These are phyloP conservation scores for Pythium aristosporum DNA, from an alignment of 352 stramenopile species.

Conservation along the genomic window DNA sequence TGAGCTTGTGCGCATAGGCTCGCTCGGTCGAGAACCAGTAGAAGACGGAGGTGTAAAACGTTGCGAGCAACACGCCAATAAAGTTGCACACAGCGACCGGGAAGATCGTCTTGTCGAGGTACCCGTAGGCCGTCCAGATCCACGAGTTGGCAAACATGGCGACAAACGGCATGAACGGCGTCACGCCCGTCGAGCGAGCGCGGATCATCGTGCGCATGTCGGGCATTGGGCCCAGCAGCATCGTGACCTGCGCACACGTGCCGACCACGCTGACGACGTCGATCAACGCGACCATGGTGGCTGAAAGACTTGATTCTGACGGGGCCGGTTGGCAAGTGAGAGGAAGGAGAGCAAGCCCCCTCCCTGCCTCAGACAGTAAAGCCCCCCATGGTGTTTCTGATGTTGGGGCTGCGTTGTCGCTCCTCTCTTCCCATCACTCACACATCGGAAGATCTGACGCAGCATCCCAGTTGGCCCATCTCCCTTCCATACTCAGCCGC, in stretches of 20 bases:
- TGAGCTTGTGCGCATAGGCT: not conserved
- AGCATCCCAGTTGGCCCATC: not conserved
- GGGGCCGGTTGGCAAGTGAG: no score
- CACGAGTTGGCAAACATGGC: constrained; percentile 44
- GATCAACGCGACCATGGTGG: not conserved
- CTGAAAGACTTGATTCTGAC: no score
- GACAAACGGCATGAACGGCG: constrained; percentile 38
- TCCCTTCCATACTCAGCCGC: not conserved
- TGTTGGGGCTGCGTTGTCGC: no score
- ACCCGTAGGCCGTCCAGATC: constrained; percentile 30
- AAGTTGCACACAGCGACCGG: constrained; percentile 40
- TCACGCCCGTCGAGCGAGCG: constrained; percentile 20
- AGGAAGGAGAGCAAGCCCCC: no score
- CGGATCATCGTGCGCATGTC: constrained; percentile 1
- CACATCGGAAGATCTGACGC: not conserved
- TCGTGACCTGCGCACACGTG: not conserved
- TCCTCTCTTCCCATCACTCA: no score
- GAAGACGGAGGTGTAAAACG: constrained; percentile 49
- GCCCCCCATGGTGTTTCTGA: no score
- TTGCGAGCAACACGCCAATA: constrained; percentile 36
- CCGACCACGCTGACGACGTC: constrained; percentile 1
- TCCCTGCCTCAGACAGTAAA: no score
- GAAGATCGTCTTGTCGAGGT: constrained; percentile 36
- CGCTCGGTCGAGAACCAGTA: constrained; percentile 27
- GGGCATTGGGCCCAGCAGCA: constrained; percentile 5